These are phyloP conservation scores for Phytopythium helicoides DNA, from an alignment of 352 stramenopile species.

Conservation along the genomic window DNA sequence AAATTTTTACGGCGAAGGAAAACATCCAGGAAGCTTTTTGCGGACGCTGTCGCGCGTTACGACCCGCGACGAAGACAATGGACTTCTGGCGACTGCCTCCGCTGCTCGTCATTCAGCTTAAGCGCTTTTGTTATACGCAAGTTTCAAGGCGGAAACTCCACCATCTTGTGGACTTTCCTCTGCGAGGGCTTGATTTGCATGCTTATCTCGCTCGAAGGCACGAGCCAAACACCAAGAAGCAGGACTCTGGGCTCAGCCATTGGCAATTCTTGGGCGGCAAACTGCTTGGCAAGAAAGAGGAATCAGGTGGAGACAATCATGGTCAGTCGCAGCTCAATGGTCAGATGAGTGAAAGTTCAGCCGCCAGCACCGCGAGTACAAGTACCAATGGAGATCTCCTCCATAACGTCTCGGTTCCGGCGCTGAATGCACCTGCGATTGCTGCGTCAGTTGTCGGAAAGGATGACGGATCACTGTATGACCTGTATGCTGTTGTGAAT, in stretches of 20 bases:
- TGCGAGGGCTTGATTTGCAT: conserved; percentile 90
- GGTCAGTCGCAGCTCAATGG: conserved; percentile 3
- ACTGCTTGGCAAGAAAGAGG: conserved; percentile 16
- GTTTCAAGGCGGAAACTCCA: conserved; percentile 93
- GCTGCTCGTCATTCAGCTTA: conserved; percentile 99
- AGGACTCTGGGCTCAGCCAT: neutral
- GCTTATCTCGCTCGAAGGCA: conserved; percentile 73
- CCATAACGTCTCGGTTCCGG: conserved; percentile 10
- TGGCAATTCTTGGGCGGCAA: conserved; percentile 78
- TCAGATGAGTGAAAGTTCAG: neutral
- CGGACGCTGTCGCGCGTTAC: conserved; percentile 86
- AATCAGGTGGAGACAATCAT: neutral
- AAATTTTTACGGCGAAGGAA: conserved; percentile 86
- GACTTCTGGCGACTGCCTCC: conserved; percentile 97
- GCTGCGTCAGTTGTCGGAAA: conserved; percentile 40
- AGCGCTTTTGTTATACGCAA: conserved; percentile 98
- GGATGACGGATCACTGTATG: conserved; percentile 84
- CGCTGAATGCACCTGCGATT: conserved; percentile 58
- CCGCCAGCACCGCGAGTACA: too few relatives aligned
- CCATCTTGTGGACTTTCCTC: conserved; percentile 95
- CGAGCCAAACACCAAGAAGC: conserved; percentile 19
- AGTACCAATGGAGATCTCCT: neutral
- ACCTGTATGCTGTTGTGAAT: conserved; percentile 98
- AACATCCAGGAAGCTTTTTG: conserved; percentile 80
- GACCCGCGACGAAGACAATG: conserved; percentile 94